Conservation (phyloP, 2,329 filamentous ascomycete genomes). For the Pseudogymnoascus sp. region DNA sequence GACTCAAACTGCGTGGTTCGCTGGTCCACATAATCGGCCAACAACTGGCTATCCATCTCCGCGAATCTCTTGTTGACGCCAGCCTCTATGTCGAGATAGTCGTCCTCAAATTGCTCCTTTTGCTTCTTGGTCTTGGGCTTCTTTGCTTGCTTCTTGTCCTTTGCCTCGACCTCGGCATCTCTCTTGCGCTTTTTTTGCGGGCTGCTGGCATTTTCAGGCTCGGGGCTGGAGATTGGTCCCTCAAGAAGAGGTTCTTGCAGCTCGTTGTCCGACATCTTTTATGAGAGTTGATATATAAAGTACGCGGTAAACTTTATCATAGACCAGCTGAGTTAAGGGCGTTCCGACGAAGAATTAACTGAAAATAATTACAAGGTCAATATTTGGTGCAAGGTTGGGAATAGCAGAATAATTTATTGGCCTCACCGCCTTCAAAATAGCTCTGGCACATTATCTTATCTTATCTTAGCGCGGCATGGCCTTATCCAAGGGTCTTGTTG, state of each 20-base stretch:
- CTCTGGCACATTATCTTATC: constrained; percentile 8
- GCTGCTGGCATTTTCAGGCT: constrained; percentile 12
- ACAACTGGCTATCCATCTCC: constrained; percentile 71
- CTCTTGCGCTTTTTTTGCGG: constrained; percentile 27
- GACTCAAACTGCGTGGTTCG: constrained; percentile 69
- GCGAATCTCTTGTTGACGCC: constrained; percentile 74
- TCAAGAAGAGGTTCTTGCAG: constrained; percentile 27
- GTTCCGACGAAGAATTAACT: background rate
- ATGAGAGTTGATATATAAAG: background rate
- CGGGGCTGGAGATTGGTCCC: constrained; percentile 18
- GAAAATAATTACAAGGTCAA: background rate
- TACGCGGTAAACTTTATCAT: background rate
- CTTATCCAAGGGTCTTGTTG: constrained; percentile 9
- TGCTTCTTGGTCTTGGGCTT: constrained; percentile 51
- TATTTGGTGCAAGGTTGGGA: background rate
- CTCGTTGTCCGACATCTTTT: constrained; percentile 22
- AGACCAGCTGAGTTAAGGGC: background rate
- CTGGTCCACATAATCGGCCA: constrained; percentile 81
- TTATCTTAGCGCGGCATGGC: constrained; percentile 1
- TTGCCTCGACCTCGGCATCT: constrained; percentile 16
- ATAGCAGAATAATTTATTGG: constrained; percentile 6
- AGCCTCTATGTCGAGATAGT: constrained; percentile 57
- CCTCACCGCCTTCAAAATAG: constrained; percentile 4
- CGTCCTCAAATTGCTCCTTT: constrained; percentile 47
- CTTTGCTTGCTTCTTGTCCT: constrained; percentile 30